phyloP scores from a whole-genome alignment of 2,329 filamentous ascomycete genomes.

The Sclerotinia trifoliorum region DNA sequence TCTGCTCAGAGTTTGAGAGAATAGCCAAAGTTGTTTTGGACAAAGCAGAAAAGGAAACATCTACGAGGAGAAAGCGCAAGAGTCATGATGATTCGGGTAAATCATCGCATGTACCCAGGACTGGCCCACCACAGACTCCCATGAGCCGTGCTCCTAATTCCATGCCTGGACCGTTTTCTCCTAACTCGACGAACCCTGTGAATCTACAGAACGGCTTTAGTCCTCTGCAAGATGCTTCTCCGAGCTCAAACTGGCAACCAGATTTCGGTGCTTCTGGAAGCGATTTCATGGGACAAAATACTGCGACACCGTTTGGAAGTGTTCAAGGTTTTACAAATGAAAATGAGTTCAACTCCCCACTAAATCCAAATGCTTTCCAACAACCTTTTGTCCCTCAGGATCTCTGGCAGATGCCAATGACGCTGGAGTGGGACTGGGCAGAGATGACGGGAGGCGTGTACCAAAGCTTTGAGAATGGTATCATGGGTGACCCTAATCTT shows the following conservation, averaged over 20 bases:
- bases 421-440: constrained; percentile 75
- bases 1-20: constrained; percentile 94
- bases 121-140: constrained; percentile 29
- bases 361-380: constrained; percentile 56
- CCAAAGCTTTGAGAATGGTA: constrained; percentile 61
- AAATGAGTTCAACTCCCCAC: constrained; percentile 37
- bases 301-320: constrained; percentile 36
- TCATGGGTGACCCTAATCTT: constrained; percentile 34
- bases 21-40: constrained; percentile 90
- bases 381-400: constrained; percentile 91
- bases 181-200: constrained; percentile 26
- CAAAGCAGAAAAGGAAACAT: constrained; percentile 78
- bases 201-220: constrained; percentile 37
- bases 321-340: constrained; percentile 33
- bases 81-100: constrained; percentile 51
- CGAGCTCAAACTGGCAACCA: constrained; percentile 30
- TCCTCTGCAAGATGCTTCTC: constrained; percentile 33
- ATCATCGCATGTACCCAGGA: constrained; percentile 24
- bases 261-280: constrained; percentile 27
- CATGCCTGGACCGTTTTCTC: constrained; percentile 36
- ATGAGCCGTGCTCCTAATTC: constrained; percentile 33
- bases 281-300: constrained; percentile 34
- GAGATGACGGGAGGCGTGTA: constrained; percentile 66
- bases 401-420: constrained; percentile 94
- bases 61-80: constrained; percentile 76